Evolutionary conservation across 352 stramenopile species (phyloP).

Genomic region (Nothophytophthora sp.): DNA sequence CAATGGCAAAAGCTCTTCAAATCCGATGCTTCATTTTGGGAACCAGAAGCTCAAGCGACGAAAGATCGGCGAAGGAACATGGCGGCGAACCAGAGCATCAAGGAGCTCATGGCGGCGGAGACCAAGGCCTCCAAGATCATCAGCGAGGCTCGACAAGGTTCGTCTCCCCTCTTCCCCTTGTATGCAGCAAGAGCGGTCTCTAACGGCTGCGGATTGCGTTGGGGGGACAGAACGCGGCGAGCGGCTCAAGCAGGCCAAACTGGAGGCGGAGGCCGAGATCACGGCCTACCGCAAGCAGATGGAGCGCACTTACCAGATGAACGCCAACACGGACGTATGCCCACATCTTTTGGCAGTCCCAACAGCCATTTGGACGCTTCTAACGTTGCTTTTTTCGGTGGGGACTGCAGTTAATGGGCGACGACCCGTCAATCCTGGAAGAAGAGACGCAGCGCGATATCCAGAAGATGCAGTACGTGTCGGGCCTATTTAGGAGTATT

Average conservation of each 20-base stretch:
- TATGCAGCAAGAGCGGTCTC: no score
- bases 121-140: conserved; percentile 92
- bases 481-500: conserved; percentile 1
- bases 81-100: conserved; percentile 87
- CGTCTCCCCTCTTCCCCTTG: not conserved
- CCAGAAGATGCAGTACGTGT: conserved; percentile 74
- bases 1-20: no score
- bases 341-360: not conserved
- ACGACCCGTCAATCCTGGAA: conserved; percentile 76
- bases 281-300: conserved; percentile 85
- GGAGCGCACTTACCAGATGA: conserved; percentile 88
- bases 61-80: conserved; percentile 40
- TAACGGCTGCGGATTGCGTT: no score
- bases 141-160: conserved; percentile 82
- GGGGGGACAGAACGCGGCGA: conserved; percentile 87
- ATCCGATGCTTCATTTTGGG: conserved; percentile 5
- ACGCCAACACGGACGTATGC: conserved; percentile 76
- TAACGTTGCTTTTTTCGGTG: conserved; percentile 5
- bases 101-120: conserved; percentile 90
- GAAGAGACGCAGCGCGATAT: conserved; percentile 80
- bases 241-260: conserved; percentile 87
- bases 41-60: not conserved
- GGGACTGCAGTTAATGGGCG: conserved; percentile 65
- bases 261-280: conserved; percentile 86
- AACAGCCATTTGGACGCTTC: not conserved